These are phyloP conservation scores for Chrysopogon serrulatus DNA, from an alignment of 176 grass and related monocot species.

Conservation along the genomic window DNA sequence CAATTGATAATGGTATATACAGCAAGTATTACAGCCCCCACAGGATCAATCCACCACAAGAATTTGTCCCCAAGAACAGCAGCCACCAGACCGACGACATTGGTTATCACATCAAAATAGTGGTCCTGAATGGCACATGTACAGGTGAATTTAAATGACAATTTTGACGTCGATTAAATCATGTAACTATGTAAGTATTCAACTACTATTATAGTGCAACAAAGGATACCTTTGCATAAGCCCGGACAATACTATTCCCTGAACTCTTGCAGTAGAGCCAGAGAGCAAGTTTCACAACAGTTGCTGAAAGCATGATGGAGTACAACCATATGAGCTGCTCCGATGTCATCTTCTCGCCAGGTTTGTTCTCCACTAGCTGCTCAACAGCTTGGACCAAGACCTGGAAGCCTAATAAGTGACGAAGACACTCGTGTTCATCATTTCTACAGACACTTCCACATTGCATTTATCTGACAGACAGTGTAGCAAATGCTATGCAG, in stretches of 20 bases:
- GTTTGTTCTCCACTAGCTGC: slow-evolving; percentile 53
- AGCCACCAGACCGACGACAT: slow-evolving; percentile 76
- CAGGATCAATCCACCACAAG: slow-evolving; percentile 83
- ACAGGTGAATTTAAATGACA: background rate
- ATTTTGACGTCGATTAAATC: background rate
- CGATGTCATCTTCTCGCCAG: slow-evolving; percentile 49
- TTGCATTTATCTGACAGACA: background rate
- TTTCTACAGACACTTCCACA: background rate
- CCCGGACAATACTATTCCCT: slow-evolving; percentile 62
- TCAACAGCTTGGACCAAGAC: slow-evolving; percentile 59
- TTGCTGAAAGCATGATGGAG: slow-evolving; percentile 84
- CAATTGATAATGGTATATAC: slow-evolving; percentile 82
- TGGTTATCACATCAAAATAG: slow-evolving; percentile 91
- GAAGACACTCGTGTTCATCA: background rate
- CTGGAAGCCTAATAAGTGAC: slow-evolving; percentile 57
- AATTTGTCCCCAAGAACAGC: slow-evolving; percentile 79
- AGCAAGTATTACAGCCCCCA: slow-evolving; percentile 77
- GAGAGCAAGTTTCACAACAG: slow-evolving; percentile 73
- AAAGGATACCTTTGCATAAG: slow-evolving; percentile 67
- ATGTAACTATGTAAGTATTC: background rate
- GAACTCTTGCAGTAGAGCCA: slow-evolving; percentile 78
- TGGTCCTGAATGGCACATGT: slow-evolving; percentile 55
- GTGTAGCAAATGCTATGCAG: background rate
- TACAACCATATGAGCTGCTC: slow-evolving; percentile 76
- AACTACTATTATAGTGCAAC: background rate